Conservation (phyloP, 163 green algal species). For the Picocystis sp. region DNA sequence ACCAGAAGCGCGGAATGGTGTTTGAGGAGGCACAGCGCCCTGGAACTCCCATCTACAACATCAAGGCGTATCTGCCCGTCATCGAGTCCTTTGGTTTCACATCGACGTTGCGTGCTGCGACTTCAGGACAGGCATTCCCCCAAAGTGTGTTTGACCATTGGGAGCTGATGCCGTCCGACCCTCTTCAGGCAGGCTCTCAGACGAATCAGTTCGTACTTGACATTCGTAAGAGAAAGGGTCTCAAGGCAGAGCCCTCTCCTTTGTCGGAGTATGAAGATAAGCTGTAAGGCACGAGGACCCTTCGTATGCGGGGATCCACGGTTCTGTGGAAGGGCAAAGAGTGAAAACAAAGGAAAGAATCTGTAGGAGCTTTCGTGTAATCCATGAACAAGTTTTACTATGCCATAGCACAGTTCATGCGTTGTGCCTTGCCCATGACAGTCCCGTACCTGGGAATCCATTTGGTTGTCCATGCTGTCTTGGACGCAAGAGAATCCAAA, state of each 20-base stretch:
- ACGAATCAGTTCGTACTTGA: constrained; percentile 60
- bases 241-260: constrained; percentile 62
- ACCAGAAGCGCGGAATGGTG: constrained; percentile 97
- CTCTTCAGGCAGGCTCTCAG: constrained; percentile 51
- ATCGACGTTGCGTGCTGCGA: constrained; percentile 73
- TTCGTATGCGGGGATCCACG: too few relatives aligned
- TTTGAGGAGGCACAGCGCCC: constrained; percentile 96
- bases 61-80: constrained; percentile 98
- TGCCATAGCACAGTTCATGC: too few relatives aligned
- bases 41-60: constrained; percentile 98
- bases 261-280: constrained; percentile 97
- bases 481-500: too few relatives aligned
- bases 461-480: too few relatives aligned
- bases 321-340: too few relatives aligned
- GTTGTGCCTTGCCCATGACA: too few relatives aligned
- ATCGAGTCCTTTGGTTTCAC: constrained; percentile 99
- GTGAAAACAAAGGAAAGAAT: too few relatives aligned
- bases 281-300: constrained; percentile 37
- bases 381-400: too few relatives aligned
- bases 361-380: too few relatives aligned
- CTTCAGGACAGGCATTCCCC: constrained; percentile 68
- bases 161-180: constrained; percentile 80
- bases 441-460: too few relatives aligned
- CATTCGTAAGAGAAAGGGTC: constrained; percentile 94
- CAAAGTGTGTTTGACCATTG: constrained; percentile 99